Evolutionary conservation across 2,329 filamentous ascomycete genomes (phyloP).

Genomic region (Pyricularia sp.): DNA sequence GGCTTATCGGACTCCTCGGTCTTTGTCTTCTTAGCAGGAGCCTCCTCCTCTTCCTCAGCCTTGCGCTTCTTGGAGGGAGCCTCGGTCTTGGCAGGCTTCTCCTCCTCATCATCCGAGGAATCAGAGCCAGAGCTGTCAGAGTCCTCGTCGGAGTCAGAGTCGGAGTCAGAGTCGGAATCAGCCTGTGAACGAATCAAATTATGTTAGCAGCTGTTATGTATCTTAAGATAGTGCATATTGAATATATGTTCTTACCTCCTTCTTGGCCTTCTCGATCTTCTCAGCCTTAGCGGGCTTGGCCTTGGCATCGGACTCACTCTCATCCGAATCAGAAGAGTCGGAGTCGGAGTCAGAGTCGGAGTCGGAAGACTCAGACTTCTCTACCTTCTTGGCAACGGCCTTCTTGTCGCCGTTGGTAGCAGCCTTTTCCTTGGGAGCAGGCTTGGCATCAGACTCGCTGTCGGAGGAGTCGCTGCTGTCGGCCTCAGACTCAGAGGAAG

Average conservation of each 20-base stretch:
- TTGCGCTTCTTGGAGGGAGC: slow-evolving; percentile 53
- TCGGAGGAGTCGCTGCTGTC: slow-evolving; percentile 19
- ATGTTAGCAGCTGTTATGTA: background rate
- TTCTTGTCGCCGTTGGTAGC: slow-evolving; percentile 9
- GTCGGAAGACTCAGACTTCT: slow-evolving; percentile 5
- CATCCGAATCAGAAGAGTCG: slow-evolving; percentile 21
- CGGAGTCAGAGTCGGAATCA: slow-evolving; percentile 20
- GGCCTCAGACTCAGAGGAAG: slow-evolving; percentile 18
- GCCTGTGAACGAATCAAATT: background rate
- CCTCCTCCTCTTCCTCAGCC: slow-evolving; percentile 38
- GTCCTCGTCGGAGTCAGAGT: slow-evolving; percentile 16
- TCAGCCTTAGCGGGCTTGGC: slow-evolving; percentile 14
- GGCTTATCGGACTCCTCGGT: slow-evolving; percentile 30
- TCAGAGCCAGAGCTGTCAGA: slow-evolving; percentile 16
- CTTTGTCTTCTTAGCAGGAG: slow-evolving; percentile 49
- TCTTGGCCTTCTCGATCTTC: slow-evolving; percentile 11
- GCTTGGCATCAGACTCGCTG: slow-evolving; percentile 17
- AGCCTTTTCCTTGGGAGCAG: slow-evolving; percentile 10
- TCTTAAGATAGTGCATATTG: background rate
- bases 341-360: slow-evolving; percentile 13
- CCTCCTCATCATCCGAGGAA: slow-evolving; percentile 18
- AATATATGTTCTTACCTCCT: slow-evolving; percentile 8
- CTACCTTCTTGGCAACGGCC: slow-evolving; percentile 13
- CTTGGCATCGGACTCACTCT: slow-evolving; percentile 17
- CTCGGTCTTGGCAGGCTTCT: slow-evolving; percentile 27